These are phyloP conservation scores for Globisporangium recalcitrans DNA, from an alignment of 352 stramenopile genomes.

Conservation along the genomic window DNA sequence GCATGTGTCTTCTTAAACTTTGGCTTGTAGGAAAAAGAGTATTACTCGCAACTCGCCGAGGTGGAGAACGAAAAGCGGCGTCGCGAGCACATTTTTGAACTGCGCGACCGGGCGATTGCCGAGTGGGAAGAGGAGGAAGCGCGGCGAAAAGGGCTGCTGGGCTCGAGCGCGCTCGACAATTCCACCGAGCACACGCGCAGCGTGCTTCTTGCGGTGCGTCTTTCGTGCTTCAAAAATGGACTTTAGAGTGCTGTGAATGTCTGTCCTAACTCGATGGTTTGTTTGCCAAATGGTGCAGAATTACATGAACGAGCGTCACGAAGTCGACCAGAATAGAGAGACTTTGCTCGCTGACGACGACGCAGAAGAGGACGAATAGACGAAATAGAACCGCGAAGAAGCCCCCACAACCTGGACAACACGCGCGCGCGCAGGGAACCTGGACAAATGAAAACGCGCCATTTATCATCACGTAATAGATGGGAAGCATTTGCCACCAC, in stretches of 20 bases:
- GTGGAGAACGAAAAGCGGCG: conserved; percentile 78
- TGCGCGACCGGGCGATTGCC: conserved; percentile 60
- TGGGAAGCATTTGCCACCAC: neutral
- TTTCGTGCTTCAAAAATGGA: too few species aligned
- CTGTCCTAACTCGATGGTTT: too few species aligned
- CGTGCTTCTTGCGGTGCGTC: conserved; percentile 61
- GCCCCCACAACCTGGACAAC: neutral
- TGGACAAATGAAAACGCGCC: neutral
- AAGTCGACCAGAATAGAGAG: conserved; percentile 58
- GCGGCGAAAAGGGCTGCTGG: conserved; percentile 51
- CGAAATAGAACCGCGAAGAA: conserved; percentile 1
- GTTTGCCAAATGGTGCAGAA: conserved; percentile 27
- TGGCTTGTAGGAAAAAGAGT: conserved; percentile 62
- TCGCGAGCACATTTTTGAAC: conserved; percentile 61
- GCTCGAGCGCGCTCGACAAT: conserved; percentile 47
- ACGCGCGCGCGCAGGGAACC: neutral
- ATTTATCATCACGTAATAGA: conserved; percentile 9
- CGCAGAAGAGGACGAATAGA: conserved; percentile 27
- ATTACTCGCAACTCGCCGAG: conserved; percentile 68
- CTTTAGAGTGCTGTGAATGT: too few species aligned
- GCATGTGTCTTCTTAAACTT: neutral
- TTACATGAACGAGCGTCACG: conserved; percentile 72
- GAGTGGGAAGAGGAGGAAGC: conserved; percentile 80
- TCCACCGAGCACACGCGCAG: conserved; percentile 58
- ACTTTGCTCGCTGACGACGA: conserved; percentile 30